A percentile compares a stretch with the other conserved stretches of the same genome.
Evolutionary conservation across 2,329 filamentous ascomycete genomes (phyloP).

Genomic region (Fusarium caatingaense): DNA sequence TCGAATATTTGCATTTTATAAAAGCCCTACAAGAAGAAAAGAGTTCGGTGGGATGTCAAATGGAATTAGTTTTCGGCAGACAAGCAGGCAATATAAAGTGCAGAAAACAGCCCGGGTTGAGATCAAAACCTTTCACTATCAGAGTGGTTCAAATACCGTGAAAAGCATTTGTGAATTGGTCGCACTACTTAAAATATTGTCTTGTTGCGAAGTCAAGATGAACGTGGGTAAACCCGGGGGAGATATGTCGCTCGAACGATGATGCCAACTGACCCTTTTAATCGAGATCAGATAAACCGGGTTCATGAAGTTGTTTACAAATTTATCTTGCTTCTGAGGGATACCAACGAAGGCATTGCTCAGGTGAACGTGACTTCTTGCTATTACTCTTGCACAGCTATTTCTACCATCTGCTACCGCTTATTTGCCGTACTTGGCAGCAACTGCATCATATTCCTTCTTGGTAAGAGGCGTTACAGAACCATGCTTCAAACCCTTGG

Average conservation of each 20-base stretch:
- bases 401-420: neutral
- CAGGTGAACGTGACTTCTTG: neutral
- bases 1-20: too few relatives aligned
- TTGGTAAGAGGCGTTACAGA: constrained; percentile 58
- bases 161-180: neutral
- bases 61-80: neutral
- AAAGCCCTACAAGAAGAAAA: neutral
- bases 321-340: neutral
- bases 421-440: constrained; percentile 23
- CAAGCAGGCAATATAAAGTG: neutral
- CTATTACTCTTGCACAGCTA: neutral
- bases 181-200: neutral
- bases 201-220: neutral
- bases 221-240: neutral
- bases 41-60: neutral
- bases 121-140: neutral
- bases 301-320: neutral
- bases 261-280: neutral
- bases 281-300: neutral
- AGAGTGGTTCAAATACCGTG: neutral
- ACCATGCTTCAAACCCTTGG: constrained; percentile 60
- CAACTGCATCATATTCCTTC: constrained; percentile 53
- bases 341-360: neutral
- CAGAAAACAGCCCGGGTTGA: neutral
- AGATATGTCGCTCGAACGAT: neutral